Base-by-base conservation (phyloP, 2,329 filamentous ascomycete genomes). In the Fusarium irregulare region DNA sequence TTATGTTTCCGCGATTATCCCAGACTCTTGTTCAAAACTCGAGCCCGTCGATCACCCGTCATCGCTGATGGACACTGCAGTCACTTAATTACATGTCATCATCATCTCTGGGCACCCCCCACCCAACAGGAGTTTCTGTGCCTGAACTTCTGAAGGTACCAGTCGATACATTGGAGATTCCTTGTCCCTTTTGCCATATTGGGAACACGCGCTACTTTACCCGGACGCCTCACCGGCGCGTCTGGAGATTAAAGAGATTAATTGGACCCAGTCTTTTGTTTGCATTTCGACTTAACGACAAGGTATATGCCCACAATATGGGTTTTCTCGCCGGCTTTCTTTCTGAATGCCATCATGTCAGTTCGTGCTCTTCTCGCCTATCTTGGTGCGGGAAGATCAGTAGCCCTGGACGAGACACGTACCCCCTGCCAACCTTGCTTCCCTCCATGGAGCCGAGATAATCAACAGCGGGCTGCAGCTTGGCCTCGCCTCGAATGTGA, bases 341-440 rank as follows among this genome's bases (percentile, higher is more conserved):
- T 25, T 34, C 65, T 41, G 61, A 56, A 65, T 61, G 46, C 50
- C 49, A 64, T 58, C 47, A 41, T 42, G 23, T 59, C 57, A 60
- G 66, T 49, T 62, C 60, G 60, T 67, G 55, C 67, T 66, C 61
- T 51, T 56, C 72, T 75, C 73, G 73, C 73, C 66, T 68, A 75
- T 75, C 73, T 75, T 60, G 61, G 63, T 34, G 49, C 73, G 73
- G 73, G 73, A 74, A 67, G 73, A 75, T 75, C 72, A 73, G 56
- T 55, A 49, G 50, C 53, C 62, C 62, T 65, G 70, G 60, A 60
- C 53, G 70, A 61, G 60, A 68, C 64, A 46, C 67, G 56, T 67
- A 67, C 13, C 53, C 71, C 73, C 60, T 64, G 55, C 61, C 49
- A 57, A 64, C 48, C 45, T 64, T 71, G 60, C 40, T 34, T 58